Percentiles rank a stretch among this genome's conserved stretches.
Evolutionary conservation across 1,139 yeast genomes (phyloP).

Genomic region (Debaryomyces sp.): DNA sequence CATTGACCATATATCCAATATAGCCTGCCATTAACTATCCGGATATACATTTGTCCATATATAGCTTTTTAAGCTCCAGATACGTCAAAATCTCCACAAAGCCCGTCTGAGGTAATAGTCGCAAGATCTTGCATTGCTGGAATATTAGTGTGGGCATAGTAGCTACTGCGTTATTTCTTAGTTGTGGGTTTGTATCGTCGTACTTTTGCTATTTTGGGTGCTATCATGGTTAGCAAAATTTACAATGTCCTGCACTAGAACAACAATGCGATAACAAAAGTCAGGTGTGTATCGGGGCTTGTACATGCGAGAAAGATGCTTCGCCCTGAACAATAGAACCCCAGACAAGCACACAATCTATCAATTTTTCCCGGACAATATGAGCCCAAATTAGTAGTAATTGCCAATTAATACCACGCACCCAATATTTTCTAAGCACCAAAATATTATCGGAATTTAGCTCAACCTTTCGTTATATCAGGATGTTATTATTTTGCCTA

Average conservation of each 20-base stretch:
- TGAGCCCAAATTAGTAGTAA: neutral
- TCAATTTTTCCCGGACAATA: neutral
- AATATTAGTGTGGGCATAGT: neutral
- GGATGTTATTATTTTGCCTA: too few relatives aligned
- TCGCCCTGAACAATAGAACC: neutral
- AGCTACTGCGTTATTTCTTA: neutral
- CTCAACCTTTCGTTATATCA: too few relatives aligned
- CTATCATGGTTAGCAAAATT: neutral
- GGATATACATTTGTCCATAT: neutral
- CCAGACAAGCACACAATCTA: neutral
- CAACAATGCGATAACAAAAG: neutral
- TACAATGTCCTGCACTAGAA: neutral
- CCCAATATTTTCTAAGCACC: neutral
- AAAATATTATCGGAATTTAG: neutral
- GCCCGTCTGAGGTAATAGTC: neutral
- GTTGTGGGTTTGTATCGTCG: neutral
- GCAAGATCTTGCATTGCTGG: neutral
- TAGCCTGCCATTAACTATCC: too few relatives aligned
- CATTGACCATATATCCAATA: too few relatives aligned
- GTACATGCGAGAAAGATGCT: neutral
- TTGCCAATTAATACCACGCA: neutral
- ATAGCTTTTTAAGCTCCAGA: neutral
- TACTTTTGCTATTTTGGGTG: neutral
- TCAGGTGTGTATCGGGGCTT: neutral
- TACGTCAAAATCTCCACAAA: neutral